These are phyloP conservation scores for Diplogelasinospora grovesii DNA, from an alignment of 495 filamentous ascomycete genomes.

Conservation along the genomic window DNA sequence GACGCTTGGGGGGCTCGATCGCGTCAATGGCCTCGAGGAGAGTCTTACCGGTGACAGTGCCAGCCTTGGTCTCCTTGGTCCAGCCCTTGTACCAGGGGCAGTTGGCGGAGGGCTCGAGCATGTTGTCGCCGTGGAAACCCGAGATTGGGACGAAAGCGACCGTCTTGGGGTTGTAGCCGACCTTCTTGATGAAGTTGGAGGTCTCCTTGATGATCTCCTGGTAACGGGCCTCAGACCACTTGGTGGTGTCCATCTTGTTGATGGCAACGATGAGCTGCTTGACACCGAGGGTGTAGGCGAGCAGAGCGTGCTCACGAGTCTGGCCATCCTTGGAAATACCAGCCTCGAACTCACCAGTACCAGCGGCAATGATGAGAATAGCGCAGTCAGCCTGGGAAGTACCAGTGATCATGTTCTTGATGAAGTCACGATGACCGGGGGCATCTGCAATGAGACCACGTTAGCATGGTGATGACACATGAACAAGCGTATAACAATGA, in stretches of 20 bases:
- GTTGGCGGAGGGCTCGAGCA: slow-evolving; percentile 88
- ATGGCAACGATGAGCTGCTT: slow-evolving; percentile 99
- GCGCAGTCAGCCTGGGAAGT: slow-evolving; percentile 99
- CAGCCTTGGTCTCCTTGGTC: slow-evolving; percentile 97
- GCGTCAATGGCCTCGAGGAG: slow-evolving; percentile 97
- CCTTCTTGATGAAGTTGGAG: slow-evolving; percentile 99
- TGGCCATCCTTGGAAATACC: slow-evolving; percentile 99
- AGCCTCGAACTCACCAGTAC: slow-evolving; percentile 99
- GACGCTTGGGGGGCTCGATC: slow-evolving; percentile 89
- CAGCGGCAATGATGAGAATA: slow-evolving; percentile 99
- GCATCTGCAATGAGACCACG: slow-evolving; percentile 55
- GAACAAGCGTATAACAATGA: slow-evolving; percentile 8
- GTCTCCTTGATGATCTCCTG: slow-evolving; percentile 99
- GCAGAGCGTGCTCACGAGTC: slow-evolving; percentile 99
- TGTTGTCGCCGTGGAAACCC: slow-evolving; percentile 99
- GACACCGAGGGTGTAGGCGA: slow-evolving; percentile 99
- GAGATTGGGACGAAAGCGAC: slow-evolving; percentile 99
- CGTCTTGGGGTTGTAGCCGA: slow-evolving; percentile 98
- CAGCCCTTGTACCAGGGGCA: slow-evolving; percentile 99
- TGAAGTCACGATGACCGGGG: slow-evolving; percentile 99
- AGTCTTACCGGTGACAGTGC: slow-evolving; percentile 89
- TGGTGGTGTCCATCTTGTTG: slow-evolving; percentile 99
- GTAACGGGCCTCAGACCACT: slow-evolving; percentile 95
- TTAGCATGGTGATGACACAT: slow-evolving; percentile 2
- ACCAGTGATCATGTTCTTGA: slow-evolving; percentile 99